A percentile compares a stretch with the other conserved stretches of the same genome.
Evolutionary conservation across 192 early-diverging fungal species (phyloP).

Genomic region (Entomortierella lignicola): DNA sequence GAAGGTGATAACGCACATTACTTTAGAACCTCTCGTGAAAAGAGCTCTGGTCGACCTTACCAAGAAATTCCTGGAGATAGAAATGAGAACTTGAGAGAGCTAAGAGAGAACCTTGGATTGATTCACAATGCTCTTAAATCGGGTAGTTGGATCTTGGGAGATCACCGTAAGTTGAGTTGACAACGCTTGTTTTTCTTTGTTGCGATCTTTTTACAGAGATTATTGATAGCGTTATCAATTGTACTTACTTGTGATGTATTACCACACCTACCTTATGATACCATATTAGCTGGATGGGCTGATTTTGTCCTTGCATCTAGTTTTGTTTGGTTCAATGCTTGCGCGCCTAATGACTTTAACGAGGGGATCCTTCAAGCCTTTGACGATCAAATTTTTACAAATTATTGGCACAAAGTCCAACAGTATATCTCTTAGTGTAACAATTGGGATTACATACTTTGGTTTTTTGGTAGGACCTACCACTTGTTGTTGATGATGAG

Average conservation of each 20-base stretch:
- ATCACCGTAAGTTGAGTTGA: conserved; percentile 40
- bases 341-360: conserved; percentile 51
- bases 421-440: conserved; percentile 17
- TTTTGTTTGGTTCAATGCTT: conserved; percentile 43
- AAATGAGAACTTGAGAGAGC: conserved; percentile 13
- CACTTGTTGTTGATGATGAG: too few species aligned
- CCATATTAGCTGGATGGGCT: conserved; percentile 56
- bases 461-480: too few species aligned
- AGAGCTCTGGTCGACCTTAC: conserved; percentile 35
- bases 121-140: conserved; percentile 32
- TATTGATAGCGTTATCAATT: too few species aligned
- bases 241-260: too few species aligned
- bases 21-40: conserved; percentile 55
- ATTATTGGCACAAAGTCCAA: conserved; percentile 55
- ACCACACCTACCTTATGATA: too few species aligned
- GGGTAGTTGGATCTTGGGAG: conserved; percentile 50
- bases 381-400: conserved; percentile 38
- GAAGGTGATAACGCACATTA: conserved; percentile 31
- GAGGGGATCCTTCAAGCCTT: conserved; percentile 42
- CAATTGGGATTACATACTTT: too few species aligned
- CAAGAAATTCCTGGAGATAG: conserved; percentile 44
- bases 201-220: too few species aligned
- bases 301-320: conserved; percentile 52
- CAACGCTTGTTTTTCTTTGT: too few species aligned
- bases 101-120: conserved; percentile 35